Evolutionary conservation across 352 stramenopile species (phyloP), one percentile per base, ranked within the genome.

Genomic region (Elongisporangium anandrum): DNA sequence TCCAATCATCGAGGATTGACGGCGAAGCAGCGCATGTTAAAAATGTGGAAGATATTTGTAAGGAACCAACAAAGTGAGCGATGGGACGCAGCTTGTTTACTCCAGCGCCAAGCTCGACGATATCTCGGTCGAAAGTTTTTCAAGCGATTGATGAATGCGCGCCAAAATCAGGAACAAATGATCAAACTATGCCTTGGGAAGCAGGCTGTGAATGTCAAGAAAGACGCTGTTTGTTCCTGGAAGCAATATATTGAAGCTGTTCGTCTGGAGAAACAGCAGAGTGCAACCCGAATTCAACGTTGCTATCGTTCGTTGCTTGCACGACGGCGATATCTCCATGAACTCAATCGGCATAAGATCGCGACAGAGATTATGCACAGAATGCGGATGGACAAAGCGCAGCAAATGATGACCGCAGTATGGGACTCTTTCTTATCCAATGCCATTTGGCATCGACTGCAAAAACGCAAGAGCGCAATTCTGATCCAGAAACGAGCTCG

Each of bases 291-390:
- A 7, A 79, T 92, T 39, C 82, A 92, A 60, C 54, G 58, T 6
- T 59, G 52, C 56, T 81, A 70, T 19, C 72, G 77, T 19, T 62
- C 64, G 29, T 64, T 56, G 15, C 24, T 70, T 41, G 59, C 58
- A 22, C 77, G 77, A 5, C 69, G 68, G 3, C 72, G 64, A 19
- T 80, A 82, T 55, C 60, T 56, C n/a, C 45, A 57, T 8, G 77
- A 81, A 39, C 52, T 88, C 15, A 64, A 52, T 5, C 72, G 75
- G 7, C 77, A 87, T 50, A 56, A 71, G n/a, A 49, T 75, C 26
- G 77, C 81, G 20, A 76, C 62, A 3, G 69, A 76, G 16, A 63
- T 81, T 22, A 87, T 87, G 75, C 68, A 82, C 45, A 57, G 57
- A 0, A 66, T 88, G 38, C 21, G 87, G 16, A 72, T 64, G 9